Evolutionary conservation across 2,329 filamentous ascomycete species (phyloP).

Genomic region (Chaetomium sp.): DNA sequence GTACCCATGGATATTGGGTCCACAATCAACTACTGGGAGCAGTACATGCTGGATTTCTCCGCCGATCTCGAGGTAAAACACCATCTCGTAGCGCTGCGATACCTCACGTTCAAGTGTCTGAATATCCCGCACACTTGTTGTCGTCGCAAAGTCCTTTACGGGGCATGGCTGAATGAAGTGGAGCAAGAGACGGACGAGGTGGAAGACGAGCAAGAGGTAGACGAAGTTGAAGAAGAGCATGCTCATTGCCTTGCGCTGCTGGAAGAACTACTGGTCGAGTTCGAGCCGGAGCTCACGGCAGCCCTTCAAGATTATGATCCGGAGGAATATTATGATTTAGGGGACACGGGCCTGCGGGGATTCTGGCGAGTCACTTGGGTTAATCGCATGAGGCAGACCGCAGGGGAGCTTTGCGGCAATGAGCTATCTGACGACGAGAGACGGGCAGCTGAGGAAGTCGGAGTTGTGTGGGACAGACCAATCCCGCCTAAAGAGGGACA

Average conservation of each 20-base stretch:
- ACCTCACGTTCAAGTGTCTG: neutral
- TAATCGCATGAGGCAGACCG: too few relatives aligned
- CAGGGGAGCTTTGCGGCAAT: constrained; percentile 3
- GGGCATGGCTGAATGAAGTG: too few relatives aligned
- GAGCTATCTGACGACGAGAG: constrained; percentile 11
- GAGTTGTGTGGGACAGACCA: constrained; percentile 12
- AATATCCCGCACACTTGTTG: neutral
- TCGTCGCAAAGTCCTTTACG: too few relatives aligned
- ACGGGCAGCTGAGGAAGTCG: constrained; percentile 4
- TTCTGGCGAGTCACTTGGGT: constrained; percentile 12
- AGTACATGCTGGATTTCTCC: too few relatives aligned
- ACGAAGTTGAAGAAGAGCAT: constrained; percentile 8
- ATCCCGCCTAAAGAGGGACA: neutral
- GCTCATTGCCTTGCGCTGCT: neutral
- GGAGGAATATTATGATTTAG: neutral
- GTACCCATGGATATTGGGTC: too few relatives aligned
- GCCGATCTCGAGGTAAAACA: neutral
- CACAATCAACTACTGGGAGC: too few relatives aligned
- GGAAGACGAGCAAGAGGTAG: neutral
- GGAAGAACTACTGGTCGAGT: constrained; percentile 13
- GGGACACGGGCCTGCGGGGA: neutral
- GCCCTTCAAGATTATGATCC: constrained; percentile 6
- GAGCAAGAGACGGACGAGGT: neutral
- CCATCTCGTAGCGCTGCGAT: constrained; percentile 1
- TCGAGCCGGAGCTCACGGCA: neutral